These are phyloP conservation scores for Plasmodium sp. DNA, from an alignment of 169 alveolate genomes.

Conservation along the genomic window DNA sequence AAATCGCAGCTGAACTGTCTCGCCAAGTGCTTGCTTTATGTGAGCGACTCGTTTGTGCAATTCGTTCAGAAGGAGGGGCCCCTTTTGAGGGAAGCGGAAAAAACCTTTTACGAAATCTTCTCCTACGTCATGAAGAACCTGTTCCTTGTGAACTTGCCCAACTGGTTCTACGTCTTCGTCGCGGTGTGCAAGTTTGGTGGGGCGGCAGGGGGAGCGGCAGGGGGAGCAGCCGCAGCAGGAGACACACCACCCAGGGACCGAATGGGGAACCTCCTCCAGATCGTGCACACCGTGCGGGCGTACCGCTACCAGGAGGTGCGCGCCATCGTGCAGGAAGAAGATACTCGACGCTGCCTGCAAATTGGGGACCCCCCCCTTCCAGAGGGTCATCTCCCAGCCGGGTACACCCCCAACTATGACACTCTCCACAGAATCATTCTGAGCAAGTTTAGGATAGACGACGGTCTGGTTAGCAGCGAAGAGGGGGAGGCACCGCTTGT, in stretches of 20 bases:
- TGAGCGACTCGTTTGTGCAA: not conserved
- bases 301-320: not conserved
- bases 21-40: constrained; percentile 14
- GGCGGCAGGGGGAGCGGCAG: not conserved
- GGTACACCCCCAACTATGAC: not conserved
- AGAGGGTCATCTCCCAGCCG: not conserved
- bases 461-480: not conserved
- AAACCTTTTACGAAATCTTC: constrained; percentile 40
- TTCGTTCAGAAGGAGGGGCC: not conserved
- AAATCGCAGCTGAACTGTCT: constrained; percentile 9
- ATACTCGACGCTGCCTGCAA: not conserved
- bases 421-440: not conserved
- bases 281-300: not conserved
- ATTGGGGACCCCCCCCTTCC: not conserved
- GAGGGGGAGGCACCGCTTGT: not conserved
- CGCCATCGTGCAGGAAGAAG: constrained; percentile 16
- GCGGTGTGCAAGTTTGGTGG: not conserved
- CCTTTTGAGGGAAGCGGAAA: not conserved
- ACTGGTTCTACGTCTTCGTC: constrained; percentile 26
- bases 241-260: not conserved
- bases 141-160: constrained; percentile 6
- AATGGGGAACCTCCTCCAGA: not conserved
- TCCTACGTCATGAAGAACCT: constrained; percentile 22
- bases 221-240: not conserved
- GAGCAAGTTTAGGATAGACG: not conserved